These are phyloP conservation scores for Chenopodium formosanum DNA, from an alignment of 148 eudicot genomes.

Conservation along the genomic window DNA sequence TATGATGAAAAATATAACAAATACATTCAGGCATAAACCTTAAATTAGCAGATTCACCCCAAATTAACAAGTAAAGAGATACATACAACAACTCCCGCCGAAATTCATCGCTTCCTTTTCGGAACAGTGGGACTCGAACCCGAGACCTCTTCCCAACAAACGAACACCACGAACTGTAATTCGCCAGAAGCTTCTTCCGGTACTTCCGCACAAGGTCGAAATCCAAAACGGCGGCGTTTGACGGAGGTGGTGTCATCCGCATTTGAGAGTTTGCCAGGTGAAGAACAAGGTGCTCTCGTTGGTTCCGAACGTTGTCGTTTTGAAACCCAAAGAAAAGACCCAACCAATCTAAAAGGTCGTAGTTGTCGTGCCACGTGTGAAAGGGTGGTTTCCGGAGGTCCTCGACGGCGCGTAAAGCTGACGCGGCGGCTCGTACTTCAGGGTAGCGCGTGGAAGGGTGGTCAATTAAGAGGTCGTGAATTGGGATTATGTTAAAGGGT, in stretches of 20 bases:
- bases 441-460: constrained; percentile 82
- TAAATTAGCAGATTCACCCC: constrained; percentile 88
- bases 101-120: constrained; percentile 43
- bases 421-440: constrained; percentile 81
- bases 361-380: constrained; percentile 36
- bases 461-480: constrained; percentile 59
- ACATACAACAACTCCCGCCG: constrained; percentile 72
- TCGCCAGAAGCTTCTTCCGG: constrained; percentile 51
- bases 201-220: constrained; percentile 49
- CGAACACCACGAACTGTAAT: constrained; percentile 70
- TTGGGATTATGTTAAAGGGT: constrained; percentile 79
- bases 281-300: constrained; percentile 81
- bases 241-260: constrained; percentile 60
- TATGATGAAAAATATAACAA: constrained; percentile 76
- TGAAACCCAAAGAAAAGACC: constrained; percentile 84
- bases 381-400: constrained; percentile 77
- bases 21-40: constrained; percentile 81
- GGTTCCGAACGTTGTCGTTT: constrained; percentile 72
- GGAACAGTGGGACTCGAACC: constrained; percentile 37
- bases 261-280: constrained; percentile 81
- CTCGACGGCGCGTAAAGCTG: constrained; percentile 54
- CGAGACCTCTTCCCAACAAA: constrained; percentile 42
- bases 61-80: constrained; percentile 60
- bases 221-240: constrained; percentile 47
- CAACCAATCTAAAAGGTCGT: constrained; percentile 87